These are phyloP conservation scores for Blastobotrys indianensis DNA, from an alignment of 1,139 yeast species.

Conservation along the genomic window DNA sequence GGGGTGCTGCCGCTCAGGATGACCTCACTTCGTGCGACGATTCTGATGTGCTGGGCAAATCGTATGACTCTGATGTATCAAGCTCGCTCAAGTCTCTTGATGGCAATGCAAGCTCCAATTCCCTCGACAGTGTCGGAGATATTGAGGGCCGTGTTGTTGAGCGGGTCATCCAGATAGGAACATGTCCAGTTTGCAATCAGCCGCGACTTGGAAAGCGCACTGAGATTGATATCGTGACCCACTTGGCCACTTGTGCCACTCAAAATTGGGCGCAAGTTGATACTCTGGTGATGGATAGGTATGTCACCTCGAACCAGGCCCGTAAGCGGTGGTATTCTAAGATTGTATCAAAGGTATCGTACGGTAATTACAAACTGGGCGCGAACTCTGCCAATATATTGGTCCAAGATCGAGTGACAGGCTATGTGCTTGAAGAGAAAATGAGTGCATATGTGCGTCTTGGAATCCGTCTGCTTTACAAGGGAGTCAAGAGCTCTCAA, in stretches of 20 bases:
- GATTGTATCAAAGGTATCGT: slow-evolving; percentile 72
- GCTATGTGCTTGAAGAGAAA: slow-evolving; percentile 82
- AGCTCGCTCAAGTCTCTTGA: background rate
- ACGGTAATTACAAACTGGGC: slow-evolving; percentile 83
- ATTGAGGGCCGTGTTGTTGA: slow-evolving; percentile 24
- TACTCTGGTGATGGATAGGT: slow-evolving; percentile 59
- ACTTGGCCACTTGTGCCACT: slow-evolving; percentile 80
- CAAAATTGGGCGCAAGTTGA: slow-evolving; percentile 70
- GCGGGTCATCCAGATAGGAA: slow-evolving; percentile 51
- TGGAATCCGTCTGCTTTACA: slow-evolving; percentile 79
- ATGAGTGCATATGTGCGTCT: slow-evolving; percentile 84
- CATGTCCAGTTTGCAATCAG: slow-evolving; percentile 73
- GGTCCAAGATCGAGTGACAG: slow-evolving; percentile 87
- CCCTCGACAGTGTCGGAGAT: slow-evolving; percentile 1
- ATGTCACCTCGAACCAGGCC: slow-evolving; percentile 77
- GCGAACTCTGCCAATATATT: slow-evolving; percentile 89
- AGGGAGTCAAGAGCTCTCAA: slow-evolving; percentile 50
- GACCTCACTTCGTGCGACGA: background rate
- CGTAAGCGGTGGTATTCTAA: slow-evolving; percentile 86
- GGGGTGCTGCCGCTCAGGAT: background rate
- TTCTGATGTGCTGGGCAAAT: background rate
- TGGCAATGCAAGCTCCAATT: background rate
- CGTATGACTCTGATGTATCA: background rate
- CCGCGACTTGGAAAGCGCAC: slow-evolving; percentile 51
- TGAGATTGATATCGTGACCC: slow-evolving; percentile 70